These are phyloP conservation scores for Fusarium acutatum DNA, from an alignment of 2,329 filamentous ascomycete genomes.

Conservation along the genomic window DNA sequence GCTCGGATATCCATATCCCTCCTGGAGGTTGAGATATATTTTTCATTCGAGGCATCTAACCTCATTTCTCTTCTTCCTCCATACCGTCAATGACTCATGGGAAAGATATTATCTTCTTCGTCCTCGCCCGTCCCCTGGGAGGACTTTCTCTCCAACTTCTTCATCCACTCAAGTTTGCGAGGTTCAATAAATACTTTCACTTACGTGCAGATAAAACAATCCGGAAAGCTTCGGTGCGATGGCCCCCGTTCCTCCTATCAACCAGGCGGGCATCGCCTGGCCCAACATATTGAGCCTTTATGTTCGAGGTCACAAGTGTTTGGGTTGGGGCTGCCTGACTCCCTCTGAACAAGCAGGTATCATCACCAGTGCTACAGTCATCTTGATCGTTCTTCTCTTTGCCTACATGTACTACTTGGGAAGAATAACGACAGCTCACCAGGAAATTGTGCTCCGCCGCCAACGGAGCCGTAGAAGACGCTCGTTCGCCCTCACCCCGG, in stretches of 20 bases:
- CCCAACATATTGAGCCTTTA: not conserved
- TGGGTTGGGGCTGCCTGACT: conserved; percentile 53
- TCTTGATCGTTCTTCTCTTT: conserved; percentile 41
- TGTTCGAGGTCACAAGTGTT: conserved; percentile 31
- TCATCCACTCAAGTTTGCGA: not conserved
- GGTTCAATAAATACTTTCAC: not conserved
- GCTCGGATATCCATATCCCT: too few relatives aligned
- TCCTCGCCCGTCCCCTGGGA: not conserved
- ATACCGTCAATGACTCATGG: not conserved
- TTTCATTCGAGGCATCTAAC: not conserved
- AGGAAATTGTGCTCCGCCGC: conserved; percentile 9
- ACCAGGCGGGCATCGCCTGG: not conserved
- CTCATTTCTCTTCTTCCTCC: not conserved
- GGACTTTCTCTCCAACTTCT: not conserved
- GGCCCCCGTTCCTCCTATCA: not conserved
- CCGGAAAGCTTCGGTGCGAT: not conserved
- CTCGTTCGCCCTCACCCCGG: not conserved
- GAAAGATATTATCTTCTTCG: not conserved
- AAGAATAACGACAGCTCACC: conserved; percentile 25
- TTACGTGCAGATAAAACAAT: not conserved
- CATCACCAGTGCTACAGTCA: conserved; percentile 48
- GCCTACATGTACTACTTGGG: conserved; percentile 49
- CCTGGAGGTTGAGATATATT: not conserved
- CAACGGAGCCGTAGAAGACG: conserved; percentile 7
- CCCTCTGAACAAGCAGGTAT: conserved; percentile 50